Percentiles rank a stretch among this genome's conserved stretches.
These are phyloP conservation scores for Colletotrichum limetticola DNA, from an alignment of 2,329 filamentous ascomycete genomes.

Conservation along the genomic window DNA sequence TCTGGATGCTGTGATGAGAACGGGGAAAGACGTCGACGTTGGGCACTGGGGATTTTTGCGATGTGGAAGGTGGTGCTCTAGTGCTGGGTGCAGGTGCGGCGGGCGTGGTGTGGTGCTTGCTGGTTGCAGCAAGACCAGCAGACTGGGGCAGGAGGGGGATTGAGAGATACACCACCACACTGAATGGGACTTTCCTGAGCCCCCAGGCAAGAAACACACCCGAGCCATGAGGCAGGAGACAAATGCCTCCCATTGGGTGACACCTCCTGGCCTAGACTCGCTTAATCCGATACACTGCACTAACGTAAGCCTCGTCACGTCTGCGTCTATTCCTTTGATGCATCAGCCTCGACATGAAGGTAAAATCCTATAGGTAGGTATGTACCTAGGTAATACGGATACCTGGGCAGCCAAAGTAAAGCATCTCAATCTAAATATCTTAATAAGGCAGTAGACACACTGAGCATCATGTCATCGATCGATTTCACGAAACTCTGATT, in stretches of 20 bases:
- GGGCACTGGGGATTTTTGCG: conserved; percentile 32
- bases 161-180: neutral
- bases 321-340: neutral
- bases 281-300: conserved; percentile 23
- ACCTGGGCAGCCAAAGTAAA: neutral
- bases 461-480: neutral
- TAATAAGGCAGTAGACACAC: too few species aligned
- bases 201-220: neutral
- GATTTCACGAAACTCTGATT: neutral
- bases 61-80: conserved; percentile 17
- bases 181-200: neutral
- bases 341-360: neutral
- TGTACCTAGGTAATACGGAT: neutral
- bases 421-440: too few species aligned
- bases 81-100: conserved; percentile 19
- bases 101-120: conserved; percentile 8
- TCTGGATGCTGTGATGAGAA: conserved; percentile 22
- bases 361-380: neutral
- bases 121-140: conserved; percentile 21
- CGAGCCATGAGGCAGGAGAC: conserved; percentile 3
- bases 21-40: conserved; percentile 20
- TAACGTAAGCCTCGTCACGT: neutral
- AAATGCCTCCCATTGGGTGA: conserved; percentile 15
- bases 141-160: neutral
- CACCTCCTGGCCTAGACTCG: conserved; percentile 15